A percentile compares a stretch with the other conserved stretches of the same genome.
Conservation (phyloP, 2,329 filamentous ascomycete species). For the Gnomoniopsis sp. region DNA sequence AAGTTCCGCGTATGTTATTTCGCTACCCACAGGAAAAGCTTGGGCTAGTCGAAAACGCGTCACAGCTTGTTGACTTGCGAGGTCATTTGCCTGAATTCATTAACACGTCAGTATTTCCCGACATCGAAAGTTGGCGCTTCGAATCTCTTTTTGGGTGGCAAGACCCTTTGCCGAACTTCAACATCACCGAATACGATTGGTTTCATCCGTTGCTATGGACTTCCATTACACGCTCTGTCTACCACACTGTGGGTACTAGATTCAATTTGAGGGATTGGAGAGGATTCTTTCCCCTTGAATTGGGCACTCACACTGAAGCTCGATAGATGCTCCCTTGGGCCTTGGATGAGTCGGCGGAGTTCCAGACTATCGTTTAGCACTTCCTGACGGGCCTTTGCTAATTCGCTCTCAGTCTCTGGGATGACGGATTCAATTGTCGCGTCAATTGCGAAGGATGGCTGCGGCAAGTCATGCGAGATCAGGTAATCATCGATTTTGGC, state of each 20-base stretch:
- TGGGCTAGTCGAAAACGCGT: constrained; percentile 17
- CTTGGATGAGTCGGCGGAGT: constrained; percentile 20
- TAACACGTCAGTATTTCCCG: background rate
- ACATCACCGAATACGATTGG: too few relatives aligned
- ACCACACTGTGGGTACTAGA: background rate
- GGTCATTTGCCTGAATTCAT: background rate
- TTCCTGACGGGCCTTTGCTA: constrained; percentile 12
- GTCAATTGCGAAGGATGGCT: constrained; percentile 20
- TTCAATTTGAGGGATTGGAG: background rate
- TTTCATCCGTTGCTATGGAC: too few relatives aligned
- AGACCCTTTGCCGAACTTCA: background rate
- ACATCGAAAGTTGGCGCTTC: background rate
- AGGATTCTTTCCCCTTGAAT: background rate
- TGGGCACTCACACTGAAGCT: constrained; percentile 15
- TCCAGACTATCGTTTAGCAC: constrained; percentile 19
- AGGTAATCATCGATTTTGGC: constrained; percentile 20
- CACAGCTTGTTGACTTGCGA: constrained; percentile 1
- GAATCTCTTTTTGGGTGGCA: background rate
- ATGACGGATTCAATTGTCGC: constrained; percentile 9
- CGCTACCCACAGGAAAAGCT: constrained; percentile 15
- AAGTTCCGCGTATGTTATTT: constrained; percentile 18
- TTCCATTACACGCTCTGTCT: background rate
- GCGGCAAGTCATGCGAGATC: constrained; percentile 14
- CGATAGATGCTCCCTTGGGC: constrained; percentile 19
- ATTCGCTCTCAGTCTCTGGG: constrained; percentile 4